Evolutionary conservation across 306 rosid genomes (phyloP).

Genomic region (Sechiopsis laciniata): DNA sequence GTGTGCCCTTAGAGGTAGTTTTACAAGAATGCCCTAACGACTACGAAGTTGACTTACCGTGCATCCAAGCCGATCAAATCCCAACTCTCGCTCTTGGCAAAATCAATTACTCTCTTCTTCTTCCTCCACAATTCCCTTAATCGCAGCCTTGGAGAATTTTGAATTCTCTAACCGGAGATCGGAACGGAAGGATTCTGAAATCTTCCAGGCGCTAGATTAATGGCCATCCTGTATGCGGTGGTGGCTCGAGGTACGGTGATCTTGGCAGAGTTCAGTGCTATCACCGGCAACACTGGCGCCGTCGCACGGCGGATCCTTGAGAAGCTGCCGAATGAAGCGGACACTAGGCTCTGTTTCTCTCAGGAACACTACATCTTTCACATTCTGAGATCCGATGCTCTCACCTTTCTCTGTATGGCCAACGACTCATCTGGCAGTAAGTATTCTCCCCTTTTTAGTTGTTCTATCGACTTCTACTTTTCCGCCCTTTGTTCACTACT

Average conservation of each 20-base stretch:
- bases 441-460: conserved; percentile 23
- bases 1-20: not conserved
- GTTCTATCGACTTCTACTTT: not conserved
- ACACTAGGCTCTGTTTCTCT: conserved; percentile 88
- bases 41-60: conserved; percentile 2
- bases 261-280: conserved; percentile 92
- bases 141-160: not conserved
- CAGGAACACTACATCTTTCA: conserved; percentile 94
- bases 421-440: conserved; percentile 91
- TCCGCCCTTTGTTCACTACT: not conserved
- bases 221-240: conserved; percentile 93
- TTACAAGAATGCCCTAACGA: not conserved
- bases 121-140: not conserved
- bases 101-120: not conserved
- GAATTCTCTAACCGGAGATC: not conserved
- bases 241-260: conserved; percentile 92
- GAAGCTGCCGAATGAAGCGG: conserved; percentile 83
- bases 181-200: conserved; percentile 1
- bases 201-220: conserved; percentile 22
- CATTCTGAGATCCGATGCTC: conserved; percentile 73
- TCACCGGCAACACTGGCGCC: conserved; percentile 84
- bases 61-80: not conserved
- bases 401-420: conserved; percentile 87
- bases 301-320: conserved; percentile 87
- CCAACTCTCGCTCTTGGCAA: not conserved